Conservation (phyloP, 2,329 filamentous ascomycete species). For the Hansfordia pulvinata region DNA sequence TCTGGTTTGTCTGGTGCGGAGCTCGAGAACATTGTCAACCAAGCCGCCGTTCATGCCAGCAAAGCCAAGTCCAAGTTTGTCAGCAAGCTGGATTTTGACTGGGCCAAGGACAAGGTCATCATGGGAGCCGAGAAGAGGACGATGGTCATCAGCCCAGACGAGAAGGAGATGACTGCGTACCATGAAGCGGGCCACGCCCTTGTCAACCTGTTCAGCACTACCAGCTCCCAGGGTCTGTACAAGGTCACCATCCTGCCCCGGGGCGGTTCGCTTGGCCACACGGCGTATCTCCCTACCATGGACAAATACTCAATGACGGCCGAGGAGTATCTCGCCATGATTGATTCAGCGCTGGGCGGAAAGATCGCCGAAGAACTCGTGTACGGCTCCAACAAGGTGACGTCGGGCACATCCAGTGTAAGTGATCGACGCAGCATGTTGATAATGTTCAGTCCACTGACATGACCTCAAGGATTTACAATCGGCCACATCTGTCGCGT, state of each 20-base stretch:
- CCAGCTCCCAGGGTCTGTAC: slow-evolving; percentile 67
- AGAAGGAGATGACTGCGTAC: slow-evolving; percentile 92
- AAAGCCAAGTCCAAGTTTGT: slow-evolving; percentile 69
- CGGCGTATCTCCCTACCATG: slow-evolving; percentile 77
- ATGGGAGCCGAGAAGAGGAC: slow-evolving; percentile 91
- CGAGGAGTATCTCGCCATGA: slow-evolving; percentile 65
- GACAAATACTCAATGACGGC: slow-evolving; percentile 87
- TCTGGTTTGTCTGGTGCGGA: slow-evolving; percentile 91
- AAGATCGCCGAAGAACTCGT: slow-evolving; percentile 86
- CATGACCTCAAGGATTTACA: slow-evolving; percentile 54
- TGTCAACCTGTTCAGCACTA: slow-evolving; percentile 67
- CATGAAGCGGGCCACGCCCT: slow-evolving; percentile 94
- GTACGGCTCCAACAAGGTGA: slow-evolving; percentile 83
- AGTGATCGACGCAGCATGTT: too few relatives aligned
- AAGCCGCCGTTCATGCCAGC: slow-evolving; percentile 89
- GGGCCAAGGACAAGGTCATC: slow-evolving; percentile 96
- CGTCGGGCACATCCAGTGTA: slow-evolving; percentile 72
- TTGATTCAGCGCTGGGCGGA: slow-evolving; percentile 72
- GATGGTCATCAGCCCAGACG: slow-evolving; percentile 81
- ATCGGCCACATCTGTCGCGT: slow-evolving; percentile 68
- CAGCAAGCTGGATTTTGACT: slow-evolving; percentile 72
- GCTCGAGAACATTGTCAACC: slow-evolving; percentile 91
- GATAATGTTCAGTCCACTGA: slow-evolving; percentile 17
- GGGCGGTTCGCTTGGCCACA: slow-evolving; percentile 75
- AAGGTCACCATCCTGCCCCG: slow-evolving; percentile 96